phyloP scores from a whole-genome alignment of 2,329 filamentous ascomycete species.

The Cordyceps tenuipes region DNA sequence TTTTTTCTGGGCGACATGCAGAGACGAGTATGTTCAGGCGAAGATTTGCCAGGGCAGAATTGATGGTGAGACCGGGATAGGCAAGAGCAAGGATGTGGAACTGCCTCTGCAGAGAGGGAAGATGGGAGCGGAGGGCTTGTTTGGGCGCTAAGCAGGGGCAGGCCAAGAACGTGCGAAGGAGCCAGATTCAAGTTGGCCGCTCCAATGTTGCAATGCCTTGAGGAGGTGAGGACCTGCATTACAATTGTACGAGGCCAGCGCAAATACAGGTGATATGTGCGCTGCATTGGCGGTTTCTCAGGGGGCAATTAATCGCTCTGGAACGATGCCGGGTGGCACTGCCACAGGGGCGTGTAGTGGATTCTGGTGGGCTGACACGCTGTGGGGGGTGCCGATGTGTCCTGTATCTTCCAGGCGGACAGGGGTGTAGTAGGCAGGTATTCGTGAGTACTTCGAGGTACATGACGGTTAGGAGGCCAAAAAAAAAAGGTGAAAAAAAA shows the following conservation, averaged over 20 bases:
- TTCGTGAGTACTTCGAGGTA: neutral
- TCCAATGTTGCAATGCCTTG: too few species aligned
- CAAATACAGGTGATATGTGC: neutral
- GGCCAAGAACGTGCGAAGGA: neutral
- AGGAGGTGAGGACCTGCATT: neutral
- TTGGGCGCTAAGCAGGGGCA: conserved; percentile 5
- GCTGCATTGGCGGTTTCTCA: neutral
- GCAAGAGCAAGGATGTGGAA: neutral
- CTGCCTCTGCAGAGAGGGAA: neutral
- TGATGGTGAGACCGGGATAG: neutral
- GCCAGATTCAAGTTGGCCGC: neutral
- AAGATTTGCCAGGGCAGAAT: conserved; percentile 6
- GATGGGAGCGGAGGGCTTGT: neutral
- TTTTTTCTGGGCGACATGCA: neutral
- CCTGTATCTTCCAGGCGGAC: neutral
- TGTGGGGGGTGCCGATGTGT: neutral
- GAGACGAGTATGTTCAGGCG: conserved; percentile 1
- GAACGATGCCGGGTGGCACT: neutral
- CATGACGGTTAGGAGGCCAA: neutral
- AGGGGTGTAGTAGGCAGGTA: neutral
- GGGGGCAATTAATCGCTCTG: neutral
- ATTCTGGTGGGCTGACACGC: neutral
- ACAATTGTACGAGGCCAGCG: neutral
- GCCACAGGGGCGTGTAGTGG: neutral
- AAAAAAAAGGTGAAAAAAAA: neutral